phyloP scores from a whole-genome alignment of 108 stramenopile genomes.

The Nitzschia palea region DNA sequence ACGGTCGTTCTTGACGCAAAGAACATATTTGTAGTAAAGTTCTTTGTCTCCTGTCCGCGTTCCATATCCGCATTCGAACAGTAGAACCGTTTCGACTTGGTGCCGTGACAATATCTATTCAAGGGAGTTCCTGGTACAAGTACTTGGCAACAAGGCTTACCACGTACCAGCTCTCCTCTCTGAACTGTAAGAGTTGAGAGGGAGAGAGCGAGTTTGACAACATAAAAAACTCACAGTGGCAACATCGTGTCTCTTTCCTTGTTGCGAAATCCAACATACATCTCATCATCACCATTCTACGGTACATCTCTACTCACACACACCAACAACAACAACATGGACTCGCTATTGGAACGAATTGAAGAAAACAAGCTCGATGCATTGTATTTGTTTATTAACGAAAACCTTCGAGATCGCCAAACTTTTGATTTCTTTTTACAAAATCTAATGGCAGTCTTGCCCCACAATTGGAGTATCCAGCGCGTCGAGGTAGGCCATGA shows the following conservation, averaged over 20 bases:
- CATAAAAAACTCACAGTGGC: background rate
- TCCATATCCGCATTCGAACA: no score
- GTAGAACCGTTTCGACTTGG: no score
- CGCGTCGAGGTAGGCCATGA: conserved; percentile 45
- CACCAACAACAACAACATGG: conserved; percentile 21
- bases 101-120: no score
- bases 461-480: conserved; percentile 43
- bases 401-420: conserved; percentile 29
- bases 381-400: conserved; percentile 44
- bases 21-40: no score
- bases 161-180: background rate
- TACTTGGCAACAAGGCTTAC: background rate
- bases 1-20: no score
- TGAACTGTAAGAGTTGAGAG: background rate
- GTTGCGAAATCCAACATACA: no score
- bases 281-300: no score
- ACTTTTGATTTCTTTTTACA: conserved; percentile 30
- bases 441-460: conserved; percentile 24
- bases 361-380: conserved; percentile 43
- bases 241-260: no score
- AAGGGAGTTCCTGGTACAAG: no score
- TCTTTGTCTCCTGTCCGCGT: no score
- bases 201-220: background rate
- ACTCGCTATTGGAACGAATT: conserved; percentile 29
- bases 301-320: background rate